Evolutionary conservation across 129 eudicot genomes (phyloP).

Genomic region (Chrysanthemum makinoi): DNA sequence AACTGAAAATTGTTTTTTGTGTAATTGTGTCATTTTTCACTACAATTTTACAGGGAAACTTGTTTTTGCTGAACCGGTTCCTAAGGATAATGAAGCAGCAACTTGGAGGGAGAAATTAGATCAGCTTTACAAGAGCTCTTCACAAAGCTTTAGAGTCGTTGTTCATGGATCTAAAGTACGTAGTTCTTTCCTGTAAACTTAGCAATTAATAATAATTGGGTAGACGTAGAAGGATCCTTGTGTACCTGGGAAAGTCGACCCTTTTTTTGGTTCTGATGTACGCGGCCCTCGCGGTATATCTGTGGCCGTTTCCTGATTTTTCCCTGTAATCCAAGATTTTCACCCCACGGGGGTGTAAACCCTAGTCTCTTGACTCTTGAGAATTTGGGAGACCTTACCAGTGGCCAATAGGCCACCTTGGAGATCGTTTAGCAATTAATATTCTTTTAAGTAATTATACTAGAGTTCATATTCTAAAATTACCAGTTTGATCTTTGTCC

Average conservation of each 20-base stretch:
- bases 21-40: constrained; percentile 6
- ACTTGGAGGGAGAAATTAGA: constrained; percentile 98
- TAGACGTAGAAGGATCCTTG: too few relatives aligned
- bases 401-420: too few relatives aligned
- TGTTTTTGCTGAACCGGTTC: constrained; percentile 96
- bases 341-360: too few relatives aligned
- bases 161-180: constrained; percentile 99
- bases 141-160: constrained; percentile 95
- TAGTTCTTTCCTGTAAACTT: constrained; percentile 10
- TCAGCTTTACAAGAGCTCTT: constrained; percentile 95
- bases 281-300: too few relatives aligned
- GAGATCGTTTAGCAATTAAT: not conserved
- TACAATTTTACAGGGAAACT: constrained; percentile 67
- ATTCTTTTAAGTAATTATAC: not conserved
- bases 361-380: too few relatives aligned
- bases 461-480: constrained; percentile 17
- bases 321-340: too few relatives aligned
- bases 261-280: too few relatives aligned
- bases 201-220: too few relatives aligned
- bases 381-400: too few relatives aligned
- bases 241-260: too few relatives aligned
- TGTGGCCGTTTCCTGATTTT: too few relatives aligned
- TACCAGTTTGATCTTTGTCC: constrained; percentile 40
- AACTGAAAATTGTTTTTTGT: not conserved
- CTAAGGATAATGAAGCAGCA: constrained; percentile 97